Evolutionary conservation across 192 early-diverging fungal species (phyloP).

Genomic region (Borealophlyctis nickersoniae): DNA sequence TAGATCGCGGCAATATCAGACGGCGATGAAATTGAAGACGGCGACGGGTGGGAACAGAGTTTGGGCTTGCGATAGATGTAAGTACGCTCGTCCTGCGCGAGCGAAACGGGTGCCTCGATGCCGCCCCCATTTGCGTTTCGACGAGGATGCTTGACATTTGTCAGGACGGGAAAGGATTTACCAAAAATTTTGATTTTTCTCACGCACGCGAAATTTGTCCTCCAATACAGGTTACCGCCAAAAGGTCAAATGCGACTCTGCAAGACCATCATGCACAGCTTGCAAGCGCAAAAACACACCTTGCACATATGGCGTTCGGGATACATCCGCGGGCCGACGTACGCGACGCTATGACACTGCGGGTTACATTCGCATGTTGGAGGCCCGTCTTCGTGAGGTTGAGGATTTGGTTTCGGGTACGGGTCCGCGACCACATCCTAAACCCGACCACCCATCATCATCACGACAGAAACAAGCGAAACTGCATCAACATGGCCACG

Average conservation of each 20-base stretch:
- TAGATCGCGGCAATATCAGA: background rate
- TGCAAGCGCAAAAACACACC: slow-evolving; percentile 16
- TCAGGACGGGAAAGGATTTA: background rate
- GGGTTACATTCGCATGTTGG: slow-evolving; percentile 28
- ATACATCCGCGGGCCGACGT: slow-evolving; percentile 8
- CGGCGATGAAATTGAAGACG: background rate
- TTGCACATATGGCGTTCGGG: slow-evolving; percentile 23
- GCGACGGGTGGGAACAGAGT: slow-evolving; percentile 14
- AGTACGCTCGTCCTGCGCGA: background rate
- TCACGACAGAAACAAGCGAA: background rate
- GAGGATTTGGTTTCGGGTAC: slow-evolving; percentile 10
- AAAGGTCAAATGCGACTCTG: slow-evolving; percentile 28
- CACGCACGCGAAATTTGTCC: no score
- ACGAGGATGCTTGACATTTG: no score
- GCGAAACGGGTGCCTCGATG: background rate
- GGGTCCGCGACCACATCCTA: no score
- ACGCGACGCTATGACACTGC: slow-evolving; percentile 19
- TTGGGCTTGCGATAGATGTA: slow-evolving; percentile 30
- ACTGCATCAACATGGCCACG: background rate
- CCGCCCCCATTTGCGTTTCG: no score
- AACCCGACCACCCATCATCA: background rate
- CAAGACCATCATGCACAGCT: slow-evolving; percentile 16
- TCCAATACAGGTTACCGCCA: slow-evolving; percentile 22
- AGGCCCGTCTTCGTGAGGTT: slow-evolving; percentile 17
- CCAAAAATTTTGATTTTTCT: background rate